phyloP scores from a whole-genome alignment of 2,329 filamentous ascomycete genomes.

The Penicillium aurantiogriseum region DNA sequence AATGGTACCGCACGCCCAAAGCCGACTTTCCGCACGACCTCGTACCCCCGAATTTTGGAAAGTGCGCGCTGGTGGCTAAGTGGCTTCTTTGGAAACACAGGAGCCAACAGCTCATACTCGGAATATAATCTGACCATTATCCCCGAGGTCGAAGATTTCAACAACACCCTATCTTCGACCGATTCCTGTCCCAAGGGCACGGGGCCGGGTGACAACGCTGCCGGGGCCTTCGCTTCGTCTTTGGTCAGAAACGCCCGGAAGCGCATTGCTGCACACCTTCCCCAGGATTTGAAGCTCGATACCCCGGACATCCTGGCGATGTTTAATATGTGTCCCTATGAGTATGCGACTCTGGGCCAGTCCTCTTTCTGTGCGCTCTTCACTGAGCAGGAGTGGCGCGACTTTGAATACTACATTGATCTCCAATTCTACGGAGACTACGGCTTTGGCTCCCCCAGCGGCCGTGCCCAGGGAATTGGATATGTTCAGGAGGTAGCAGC shows the following conservation, averaged over 20 bases:
- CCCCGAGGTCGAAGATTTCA: conserved; percentile 50
- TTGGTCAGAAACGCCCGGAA: conserved; percentile 47
- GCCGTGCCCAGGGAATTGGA: conserved; percentile 53
- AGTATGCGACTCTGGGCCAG: conserved; percentile 49
- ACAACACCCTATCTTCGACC: conserved; percentile 52
- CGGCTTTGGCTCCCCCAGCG: conserved; percentile 50
- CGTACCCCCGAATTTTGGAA: conserved; percentile 56
- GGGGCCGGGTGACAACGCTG: conserved; percentile 16
- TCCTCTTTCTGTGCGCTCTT: conserved; percentile 56
- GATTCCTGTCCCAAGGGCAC: conserved; percentile 34
- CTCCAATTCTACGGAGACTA: conserved; percentile 50
- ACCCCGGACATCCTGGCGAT: conserved; percentile 51
- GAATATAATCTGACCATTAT: conserved; percentile 49
- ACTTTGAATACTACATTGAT: conserved; percentile 54
- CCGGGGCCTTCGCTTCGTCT: conserved; percentile 43
- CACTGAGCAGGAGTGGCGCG: conserved; percentile 54
- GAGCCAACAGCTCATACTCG: conserved; percentile 23
- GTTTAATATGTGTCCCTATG: conserved; percentile 56
- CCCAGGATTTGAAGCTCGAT: conserved; percentile 49
- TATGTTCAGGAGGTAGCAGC: conserved; percentile 53
- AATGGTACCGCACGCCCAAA: conserved; percentile 50
- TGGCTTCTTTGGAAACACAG: conserved; percentile 32
- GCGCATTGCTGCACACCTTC: conserved; percentile 49
- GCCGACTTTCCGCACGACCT: conserved; percentile 53
- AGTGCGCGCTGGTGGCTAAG: conserved; percentile 46